Percentiles rank a stretch among this genome's conserved stretches.
Conservation (phyloP, 2,329 filamentous ascomycete species). For the Colletotrichum sp. region DNA sequence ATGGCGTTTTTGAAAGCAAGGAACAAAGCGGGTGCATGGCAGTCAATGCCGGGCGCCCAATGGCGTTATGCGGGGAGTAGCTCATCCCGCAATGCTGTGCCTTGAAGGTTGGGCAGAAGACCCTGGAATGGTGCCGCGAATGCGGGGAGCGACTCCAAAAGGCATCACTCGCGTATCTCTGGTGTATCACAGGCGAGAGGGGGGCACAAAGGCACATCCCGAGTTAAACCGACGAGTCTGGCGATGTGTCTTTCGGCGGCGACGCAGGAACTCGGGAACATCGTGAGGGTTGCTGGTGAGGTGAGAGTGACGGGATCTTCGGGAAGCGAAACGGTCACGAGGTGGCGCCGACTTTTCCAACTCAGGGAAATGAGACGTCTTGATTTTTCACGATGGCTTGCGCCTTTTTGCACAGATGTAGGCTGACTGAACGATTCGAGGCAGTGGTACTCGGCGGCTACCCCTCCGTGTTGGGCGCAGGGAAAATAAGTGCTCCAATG, state of each 20-base stretch:
- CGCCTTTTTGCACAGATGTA: background rate
- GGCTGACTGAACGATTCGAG: conserved; percentile 3
- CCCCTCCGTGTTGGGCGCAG: conserved; percentile 12
- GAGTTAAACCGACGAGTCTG: background rate
- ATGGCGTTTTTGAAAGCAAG: conserved; percentile 1
- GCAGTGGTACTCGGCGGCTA: conserved; percentile 14
- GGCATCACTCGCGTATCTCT: background rate
- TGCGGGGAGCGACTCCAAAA: conserved; percentile 1
- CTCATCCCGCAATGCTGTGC: conserved; percentile 4
- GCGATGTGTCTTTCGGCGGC: background rate
- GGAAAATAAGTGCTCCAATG: conserved; percentile 16
- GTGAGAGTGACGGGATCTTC: conserved; percentile 15
- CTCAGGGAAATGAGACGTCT: background rate
- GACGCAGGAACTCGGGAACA: background rate
- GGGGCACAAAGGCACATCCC: background rate
- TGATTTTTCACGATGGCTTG: background rate
- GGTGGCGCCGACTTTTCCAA: background rate
- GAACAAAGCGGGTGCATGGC: conserved; percentile 1
- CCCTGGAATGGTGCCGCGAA: background rate
- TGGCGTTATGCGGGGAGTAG: conserved; percentile 14
- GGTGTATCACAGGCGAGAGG: background rate
- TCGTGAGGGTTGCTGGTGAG: background rate
- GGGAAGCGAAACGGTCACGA: conserved; percentile 13
- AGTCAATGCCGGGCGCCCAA: conserved; percentile 8
- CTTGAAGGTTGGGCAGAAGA: conserved; percentile 2